Evolutionary conservation across 257 asterid genomes (phyloP).

Genomic region (Forsythia viridissima): DNA sequence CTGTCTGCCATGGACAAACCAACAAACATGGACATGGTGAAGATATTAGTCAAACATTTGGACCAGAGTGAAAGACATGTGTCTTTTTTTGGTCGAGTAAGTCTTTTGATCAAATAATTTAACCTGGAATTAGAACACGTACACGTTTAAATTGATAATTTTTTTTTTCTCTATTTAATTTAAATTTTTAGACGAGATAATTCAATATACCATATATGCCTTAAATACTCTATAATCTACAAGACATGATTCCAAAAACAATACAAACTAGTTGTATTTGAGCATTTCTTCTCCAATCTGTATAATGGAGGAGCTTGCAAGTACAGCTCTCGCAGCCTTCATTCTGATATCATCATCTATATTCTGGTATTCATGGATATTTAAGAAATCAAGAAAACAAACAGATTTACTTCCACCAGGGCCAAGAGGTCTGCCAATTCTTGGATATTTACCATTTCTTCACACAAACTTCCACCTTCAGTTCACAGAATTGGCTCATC

Average conservation of each 20-base stretch:
- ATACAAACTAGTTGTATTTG: not conserved
- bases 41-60: not conserved
- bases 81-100: no score
- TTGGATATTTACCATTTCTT: constrained; percentile 40
- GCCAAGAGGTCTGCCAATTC: constrained; percentile 38
- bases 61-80: no score
- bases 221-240: no score
- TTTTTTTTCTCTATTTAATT: no score
- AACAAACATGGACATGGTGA: constrained; percentile 76
- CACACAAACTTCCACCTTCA: constrained; percentile 32
- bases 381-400: constrained; percentile 1
- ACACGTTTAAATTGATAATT: no score
- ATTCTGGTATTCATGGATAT: not conserved
- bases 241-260: no score
- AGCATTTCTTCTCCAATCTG: not conserved
- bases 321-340: not conserved
- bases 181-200: no score
- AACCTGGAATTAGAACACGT: no score
- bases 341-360: not conserved
- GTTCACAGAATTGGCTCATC: constrained; percentile 25
- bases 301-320: not conserved
- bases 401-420: constrained; percentile 34
- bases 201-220: no score
- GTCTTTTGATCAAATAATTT: no score
- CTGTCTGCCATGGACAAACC: constrained; percentile 98